These are phyloP conservation scores for Ogataea methanolica DNA, from an alignment of 805 yeast species.

Conservation along the genomic window DNA sequence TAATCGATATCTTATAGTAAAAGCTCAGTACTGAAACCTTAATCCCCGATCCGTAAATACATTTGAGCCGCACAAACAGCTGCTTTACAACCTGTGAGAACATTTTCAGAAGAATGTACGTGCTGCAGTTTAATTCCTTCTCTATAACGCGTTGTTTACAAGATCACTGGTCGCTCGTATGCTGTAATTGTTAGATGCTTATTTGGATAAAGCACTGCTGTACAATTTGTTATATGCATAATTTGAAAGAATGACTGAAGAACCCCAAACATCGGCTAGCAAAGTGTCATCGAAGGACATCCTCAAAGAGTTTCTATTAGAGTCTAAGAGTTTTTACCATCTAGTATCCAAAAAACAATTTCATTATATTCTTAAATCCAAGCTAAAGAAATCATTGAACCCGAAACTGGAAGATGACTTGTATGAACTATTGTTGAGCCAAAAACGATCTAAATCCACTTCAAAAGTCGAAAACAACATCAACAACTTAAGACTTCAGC, in stretches of 20 bases:
- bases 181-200: too few relatives aligned
- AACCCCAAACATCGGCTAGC: neutral
- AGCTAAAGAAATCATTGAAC: slow-evolving; percentile 4
- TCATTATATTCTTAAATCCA: slow-evolving; percentile 11
- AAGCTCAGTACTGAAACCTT: too few relatives aligned
- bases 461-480: slow-evolving; percentile 12
- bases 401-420: slow-evolving; percentile 8
- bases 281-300: slow-evolving; percentile 17
- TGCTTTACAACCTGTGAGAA: too few relatives aligned
- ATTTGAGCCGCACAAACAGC: too few relatives aligned
- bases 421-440: slow-evolving; percentile 11
- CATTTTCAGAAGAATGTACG: too few relatives aligned
- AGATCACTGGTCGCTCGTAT: too few relatives aligned
- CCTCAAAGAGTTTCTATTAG: slow-evolving; percentile 17
- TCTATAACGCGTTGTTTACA: too few relatives aligned
- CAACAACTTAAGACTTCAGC: slow-evolving; percentile 6
- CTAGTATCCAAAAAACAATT: slow-evolving; percentile 18
- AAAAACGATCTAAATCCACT: slow-evolving; percentile 8
- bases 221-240: too few relatives aligned
- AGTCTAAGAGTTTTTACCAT: slow-evolving; percentile 19
- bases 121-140: too few relatives aligned
- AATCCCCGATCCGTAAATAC: too few relatives aligned
- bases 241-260: neutral
- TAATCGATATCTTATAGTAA: too few relatives aligned
- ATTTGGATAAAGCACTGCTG: too few relatives aligned